Evolutionary conservation across 805 yeast genomes (phyloP).

Genomic region (Candida ponderosae): DNA sequence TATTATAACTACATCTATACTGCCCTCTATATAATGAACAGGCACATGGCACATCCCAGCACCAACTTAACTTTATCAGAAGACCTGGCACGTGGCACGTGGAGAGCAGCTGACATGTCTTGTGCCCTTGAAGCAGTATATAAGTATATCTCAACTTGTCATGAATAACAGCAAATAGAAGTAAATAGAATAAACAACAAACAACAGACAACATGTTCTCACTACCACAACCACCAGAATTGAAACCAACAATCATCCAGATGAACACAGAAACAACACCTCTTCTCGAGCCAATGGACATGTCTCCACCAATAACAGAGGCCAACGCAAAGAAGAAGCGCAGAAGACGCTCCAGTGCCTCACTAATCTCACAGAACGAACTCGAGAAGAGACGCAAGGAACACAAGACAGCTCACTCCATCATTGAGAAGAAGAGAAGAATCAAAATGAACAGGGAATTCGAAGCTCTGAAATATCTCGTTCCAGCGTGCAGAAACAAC

Average conservation of each 20-base stretch:
- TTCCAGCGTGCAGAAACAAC: constrained; percentile 66
- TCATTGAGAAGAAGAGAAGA: constrained; percentile 73
- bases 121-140: too few relatives aligned
- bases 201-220: background rate
- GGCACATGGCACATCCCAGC: too few relatives aligned
- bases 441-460: constrained; percentile 77
- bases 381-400: constrained; percentile 36
- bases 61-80: too few relatives aligned
- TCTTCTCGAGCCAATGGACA: constrained; percentile 1
- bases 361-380: constrained; percentile 18
- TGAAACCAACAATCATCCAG: constrained; percentile 38
- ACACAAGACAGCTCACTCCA: constrained; percentile 57
- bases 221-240: constrained; percentile 39
- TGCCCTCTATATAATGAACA: too few relatives aligned
- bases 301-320: constrained; percentile 2
- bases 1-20: too few relatives aligned
- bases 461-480: constrained; percentile 67
- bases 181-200: too few relatives aligned
- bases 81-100: too few relatives aligned
- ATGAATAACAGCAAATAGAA: too few relatives aligned
- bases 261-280: constrained; percentile 17
- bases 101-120: too few relatives aligned
- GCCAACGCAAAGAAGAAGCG: constrained; percentile 10
- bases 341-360: constrained; percentile 17
- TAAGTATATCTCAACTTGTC: too few relatives aligned